Percentiles rank a stretch among this genome's conserved stretches.
Conservation (phyloP, 495 filamentous ascomycete species). For the Trichocladium uniseriatum region DNA sequence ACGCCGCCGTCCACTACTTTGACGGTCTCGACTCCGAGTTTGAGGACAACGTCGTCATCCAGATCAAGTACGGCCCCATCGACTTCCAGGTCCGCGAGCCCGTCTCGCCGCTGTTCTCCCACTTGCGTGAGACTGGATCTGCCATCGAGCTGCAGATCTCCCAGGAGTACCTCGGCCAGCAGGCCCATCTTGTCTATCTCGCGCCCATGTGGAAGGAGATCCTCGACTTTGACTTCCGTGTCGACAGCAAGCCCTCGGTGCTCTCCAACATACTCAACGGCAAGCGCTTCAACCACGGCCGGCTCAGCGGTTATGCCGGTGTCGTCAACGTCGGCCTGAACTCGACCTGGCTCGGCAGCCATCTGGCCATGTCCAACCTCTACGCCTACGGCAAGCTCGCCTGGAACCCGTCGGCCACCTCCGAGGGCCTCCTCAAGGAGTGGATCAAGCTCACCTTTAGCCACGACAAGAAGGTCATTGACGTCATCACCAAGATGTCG, state of each 20-base stretch:
- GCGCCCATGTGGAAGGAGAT: conserved; percentile 59
- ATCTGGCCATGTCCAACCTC: conserved; percentile 62
- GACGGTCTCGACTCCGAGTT: conserved; percentile 55
- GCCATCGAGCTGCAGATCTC: conserved; percentile 59
- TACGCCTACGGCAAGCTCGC: conserved; percentile 60
- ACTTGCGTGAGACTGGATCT: conserved; percentile 46
- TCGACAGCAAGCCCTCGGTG: conserved; percentile 43
- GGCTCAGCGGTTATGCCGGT: conserved; percentile 52
- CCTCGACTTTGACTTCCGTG: conserved; percentile 56
- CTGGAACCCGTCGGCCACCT: conserved; percentile 47
- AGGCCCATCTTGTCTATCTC: conserved; percentile 58
- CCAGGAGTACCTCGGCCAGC: conserved; percentile 66
- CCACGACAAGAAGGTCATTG: conserved; percentile 40
- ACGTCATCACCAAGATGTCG: conserved; percentile 53
- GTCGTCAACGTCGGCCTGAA: conserved; percentile 64
- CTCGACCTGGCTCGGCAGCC: conserved; percentile 57
- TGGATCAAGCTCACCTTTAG: conserved; percentile 62
- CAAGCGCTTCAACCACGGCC: conserved; percentile 47
- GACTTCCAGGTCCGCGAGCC: conserved; percentile 72
- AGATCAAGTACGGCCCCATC: conserved; percentile 67
- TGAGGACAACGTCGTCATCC: conserved; percentile 59
- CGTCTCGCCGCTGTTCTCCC: conserved; percentile 58
- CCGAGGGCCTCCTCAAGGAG: conserved; percentile 46
- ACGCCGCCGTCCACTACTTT: conserved; percentile 61
- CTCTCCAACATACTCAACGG: conserved; percentile 52